Evolutionary conservation across 148 eudicot species (phyloP).

Genomic region (Nepenthes gracilis): DNA sequence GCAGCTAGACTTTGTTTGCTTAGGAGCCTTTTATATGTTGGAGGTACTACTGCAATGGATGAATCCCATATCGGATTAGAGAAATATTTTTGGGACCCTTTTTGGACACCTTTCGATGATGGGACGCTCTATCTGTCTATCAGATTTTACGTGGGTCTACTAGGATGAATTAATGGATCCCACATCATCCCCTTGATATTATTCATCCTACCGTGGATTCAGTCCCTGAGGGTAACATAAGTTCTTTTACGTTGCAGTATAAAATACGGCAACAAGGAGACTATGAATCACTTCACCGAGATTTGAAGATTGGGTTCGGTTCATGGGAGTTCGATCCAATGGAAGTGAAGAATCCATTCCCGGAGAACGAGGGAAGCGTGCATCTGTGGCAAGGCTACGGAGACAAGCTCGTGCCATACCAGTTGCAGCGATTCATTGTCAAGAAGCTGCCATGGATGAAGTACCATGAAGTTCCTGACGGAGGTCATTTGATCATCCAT

Average conservation of each 20-base stretch:
- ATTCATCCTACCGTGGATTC: not conserved
- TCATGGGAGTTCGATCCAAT: conserved; percentile 33
- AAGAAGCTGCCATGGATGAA: conserved; percentile 28
- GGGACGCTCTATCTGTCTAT: no score
- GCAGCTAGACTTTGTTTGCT: no score
- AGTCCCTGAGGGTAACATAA: not conserved
- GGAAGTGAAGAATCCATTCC: conserved; percentile 20
- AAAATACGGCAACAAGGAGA: conserved; percentile 22
- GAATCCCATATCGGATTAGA: no score
- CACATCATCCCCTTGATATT: not conserved
- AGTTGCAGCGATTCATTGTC: conserved; percentile 15
- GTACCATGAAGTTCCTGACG: conserved; percentile 23
- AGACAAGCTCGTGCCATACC: conserved; percentile 17
- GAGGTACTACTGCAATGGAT: no score
- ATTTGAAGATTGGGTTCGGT: conserved; percentile 15
- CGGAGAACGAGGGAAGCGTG: conserved; percentile 10
- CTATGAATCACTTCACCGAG: conserved; percentile 22
- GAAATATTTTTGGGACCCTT: no score
- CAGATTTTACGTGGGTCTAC: no score
- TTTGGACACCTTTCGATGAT: no score
- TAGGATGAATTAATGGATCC: no score
- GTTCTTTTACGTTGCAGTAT: conserved; percentile 12
- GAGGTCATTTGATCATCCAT: conserved; percentile 26
- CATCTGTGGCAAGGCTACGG: conserved; percentile 27
- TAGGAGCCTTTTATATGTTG: no score